These are phyloP conservation scores for Hypsizygus ulmarius DNA, from an alignment of 1,284 basidiomycete genomes.

Conservation along the genomic window DNA sequence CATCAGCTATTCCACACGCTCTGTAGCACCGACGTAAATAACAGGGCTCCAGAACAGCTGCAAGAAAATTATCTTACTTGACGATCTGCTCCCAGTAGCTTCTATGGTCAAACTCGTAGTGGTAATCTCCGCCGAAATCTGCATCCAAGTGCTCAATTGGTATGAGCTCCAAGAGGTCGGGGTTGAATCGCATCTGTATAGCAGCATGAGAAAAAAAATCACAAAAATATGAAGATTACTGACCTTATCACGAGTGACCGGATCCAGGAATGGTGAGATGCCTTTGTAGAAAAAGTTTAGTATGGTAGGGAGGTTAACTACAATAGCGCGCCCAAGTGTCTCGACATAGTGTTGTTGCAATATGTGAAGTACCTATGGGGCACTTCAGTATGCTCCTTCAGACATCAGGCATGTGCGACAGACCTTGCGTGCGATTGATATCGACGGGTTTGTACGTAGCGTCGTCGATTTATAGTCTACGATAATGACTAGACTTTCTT, in stretches of 20 bases:
- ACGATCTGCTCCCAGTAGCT: conserved; percentile 80
- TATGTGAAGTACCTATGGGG: conserved; percentile 64
- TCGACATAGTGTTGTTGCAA: conserved; percentile 92
- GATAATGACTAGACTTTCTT: conserved; percentile 78
- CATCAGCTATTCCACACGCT: conserved; percentile 56
- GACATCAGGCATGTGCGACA: conserved; percentile 2
- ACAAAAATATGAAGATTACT: conserved; percentile 14
- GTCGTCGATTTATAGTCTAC: conserved; percentile 85
- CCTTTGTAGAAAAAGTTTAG: conserved; percentile 87
- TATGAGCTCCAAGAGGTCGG: conserved; percentile 74
- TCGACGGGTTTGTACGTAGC: conserved; percentile 76
- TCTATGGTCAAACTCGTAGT: conserved; percentile 75
- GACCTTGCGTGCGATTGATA: conserved; percentile 73
- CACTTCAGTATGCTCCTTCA: background rate
- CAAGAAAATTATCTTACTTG: conserved; percentile 41
- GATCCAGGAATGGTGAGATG: conserved; percentile 86
- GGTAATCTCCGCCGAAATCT: conserved; percentile 79
- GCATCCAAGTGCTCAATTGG: conserved; percentile 76
- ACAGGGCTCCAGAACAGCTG: background rate
- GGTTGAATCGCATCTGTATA: conserved; percentile 82
- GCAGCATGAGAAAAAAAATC: background rate
- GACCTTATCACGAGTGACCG: conserved; percentile 87
- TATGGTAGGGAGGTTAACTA: conserved; percentile 79
- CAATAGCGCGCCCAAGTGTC: conserved; percentile 81
- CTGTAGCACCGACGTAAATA: conserved; percentile 35